phyloP scores from a whole-genome alignment of 345 rosid genomes.

The Brassica juncea region DNA sequence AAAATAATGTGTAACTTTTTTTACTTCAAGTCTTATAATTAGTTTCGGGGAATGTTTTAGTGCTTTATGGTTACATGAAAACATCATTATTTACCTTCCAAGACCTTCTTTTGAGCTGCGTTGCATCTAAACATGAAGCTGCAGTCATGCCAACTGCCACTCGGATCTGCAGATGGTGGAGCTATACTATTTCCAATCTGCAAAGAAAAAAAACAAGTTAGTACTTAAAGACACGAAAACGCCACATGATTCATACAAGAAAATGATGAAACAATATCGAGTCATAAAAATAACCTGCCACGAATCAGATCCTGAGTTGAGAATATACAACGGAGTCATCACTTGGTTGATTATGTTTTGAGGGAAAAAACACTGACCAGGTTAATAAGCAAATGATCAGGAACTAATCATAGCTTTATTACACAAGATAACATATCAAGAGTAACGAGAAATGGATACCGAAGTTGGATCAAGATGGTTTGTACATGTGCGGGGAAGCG shows the following conservation, averaged over 20 bases:
- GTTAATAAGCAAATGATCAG: background rate
- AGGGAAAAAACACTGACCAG: conserved; percentile 39
- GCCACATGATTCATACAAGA: background rate
- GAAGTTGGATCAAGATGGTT: conserved; percentile 24
- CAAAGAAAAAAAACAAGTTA: background rate
- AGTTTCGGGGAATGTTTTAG: background rate
- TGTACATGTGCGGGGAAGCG: conserved; percentile 33
- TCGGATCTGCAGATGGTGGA: conserved; percentile 29
- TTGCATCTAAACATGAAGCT: conserved; percentile 4
- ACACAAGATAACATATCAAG: background rate
- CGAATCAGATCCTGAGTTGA: conserved; percentile 36
- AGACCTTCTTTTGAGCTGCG: conserved; percentile 8
- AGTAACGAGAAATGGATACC: conserved; percentile 29
- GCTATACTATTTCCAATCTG: conserved; percentile 30
- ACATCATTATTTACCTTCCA: conserved; percentile 10
- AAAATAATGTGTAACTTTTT: background rate
- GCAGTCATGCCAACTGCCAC: conserved; percentile 21
- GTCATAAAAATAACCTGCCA: conserved; percentile 34
- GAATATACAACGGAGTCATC: conserved; percentile 34
- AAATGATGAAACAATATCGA: background rate
- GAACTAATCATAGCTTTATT: background rate
- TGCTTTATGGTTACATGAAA: conserved; percentile 9
- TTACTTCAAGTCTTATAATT: background rate
- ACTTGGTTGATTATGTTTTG: conserved; percentile 34
- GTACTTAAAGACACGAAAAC: background rate